Evolutionary conservation across 139 green algal species (phyloP), one percentile per base, ranked within the genome.

Genomic region (Penium margaritaceum): DNA sequence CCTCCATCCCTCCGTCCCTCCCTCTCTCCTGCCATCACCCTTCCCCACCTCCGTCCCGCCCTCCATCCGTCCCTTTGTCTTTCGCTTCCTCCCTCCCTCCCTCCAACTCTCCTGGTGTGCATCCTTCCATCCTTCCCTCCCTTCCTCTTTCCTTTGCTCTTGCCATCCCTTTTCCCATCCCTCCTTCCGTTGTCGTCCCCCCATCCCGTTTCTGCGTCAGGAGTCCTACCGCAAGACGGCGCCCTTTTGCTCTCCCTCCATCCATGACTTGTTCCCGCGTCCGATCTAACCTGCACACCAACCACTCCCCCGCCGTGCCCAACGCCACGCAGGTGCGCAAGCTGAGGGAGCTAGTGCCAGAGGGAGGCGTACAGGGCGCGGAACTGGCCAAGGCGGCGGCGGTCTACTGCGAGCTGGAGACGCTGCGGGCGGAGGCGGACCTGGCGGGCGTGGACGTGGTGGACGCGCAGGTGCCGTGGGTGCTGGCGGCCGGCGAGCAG

Each of bases 401-500:
- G 29, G 71, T 81, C 36, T 78, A 65, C n/a, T 58, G 58, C 29
- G 75, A 81, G 30, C 37, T 80, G 27, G 68, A 79, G 43, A 41
- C 69, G 32, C 17, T 78, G 19, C 39, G 55, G 30, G 43, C 33
- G 27, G 75, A 82, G 36, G 75, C 43, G 44, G 60, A 82, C 33
- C 64, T 82, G 67, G 30, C n/a, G 21, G 69, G 75, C 9, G 69
- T 82, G 75, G 70, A 79, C 14, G 69, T 79, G 32, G 75, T 82
- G 60, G 69, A 82, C 12, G 39, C 32, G 6, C 71, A 82, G 68
- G 21, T 65, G 1, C 17, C 15, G 33, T 82, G 75, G 75, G 27
- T 82, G 30, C 53, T 19, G 34, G 75, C 80, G n/a, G 75, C 43
- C 12, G 70, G 75, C 46, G 53, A 79, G 43, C 53, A 64, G 38